Conservation (phyloP, 768 basidiomycete species). For the Coprinopsis cinerea region DNA sequence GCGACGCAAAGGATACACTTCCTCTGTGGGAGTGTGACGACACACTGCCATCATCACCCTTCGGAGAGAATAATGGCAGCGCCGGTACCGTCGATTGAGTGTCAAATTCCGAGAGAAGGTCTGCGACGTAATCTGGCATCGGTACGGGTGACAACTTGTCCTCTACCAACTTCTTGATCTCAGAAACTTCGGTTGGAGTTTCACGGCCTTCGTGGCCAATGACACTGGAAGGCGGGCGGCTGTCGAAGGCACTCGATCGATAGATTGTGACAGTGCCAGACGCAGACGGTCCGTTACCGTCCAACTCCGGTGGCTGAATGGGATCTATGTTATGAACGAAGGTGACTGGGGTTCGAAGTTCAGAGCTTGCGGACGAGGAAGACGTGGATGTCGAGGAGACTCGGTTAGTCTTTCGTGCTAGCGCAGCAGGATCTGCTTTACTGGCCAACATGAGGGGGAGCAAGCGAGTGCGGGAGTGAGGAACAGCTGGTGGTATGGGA, state of each 20-base stretch:
- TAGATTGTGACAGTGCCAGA: conserved; percentile 3
- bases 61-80: not conserved
- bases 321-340: not conserved
- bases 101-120: conserved; percentile 39
- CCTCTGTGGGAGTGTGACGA: not conserved
- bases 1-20: not conserved
- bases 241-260: not conserved
- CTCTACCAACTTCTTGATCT: conserved; percentile 18
- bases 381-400: not conserved
- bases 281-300: not conserved
- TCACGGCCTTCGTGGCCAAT: not conserved
- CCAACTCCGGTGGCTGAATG: not conserved
- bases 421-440: conserved; percentile 2
- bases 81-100: conserved; percentile 4
- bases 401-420: not conserved
- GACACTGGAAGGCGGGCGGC: not conserved
- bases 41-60: not conserved
- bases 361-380: not conserved
- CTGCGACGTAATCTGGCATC: conserved; percentile 40
- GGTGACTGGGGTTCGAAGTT: not conserved
- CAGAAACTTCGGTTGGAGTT: not conserved
- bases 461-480: not conserved
- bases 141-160: conserved; percentile 20
- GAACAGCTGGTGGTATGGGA: not conserved
- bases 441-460: conserved; percentile 3